Conservation (phyloP, 2,329 filamentous ascomycete species). For the Teratosphaeria epicoccoides region DNA sequence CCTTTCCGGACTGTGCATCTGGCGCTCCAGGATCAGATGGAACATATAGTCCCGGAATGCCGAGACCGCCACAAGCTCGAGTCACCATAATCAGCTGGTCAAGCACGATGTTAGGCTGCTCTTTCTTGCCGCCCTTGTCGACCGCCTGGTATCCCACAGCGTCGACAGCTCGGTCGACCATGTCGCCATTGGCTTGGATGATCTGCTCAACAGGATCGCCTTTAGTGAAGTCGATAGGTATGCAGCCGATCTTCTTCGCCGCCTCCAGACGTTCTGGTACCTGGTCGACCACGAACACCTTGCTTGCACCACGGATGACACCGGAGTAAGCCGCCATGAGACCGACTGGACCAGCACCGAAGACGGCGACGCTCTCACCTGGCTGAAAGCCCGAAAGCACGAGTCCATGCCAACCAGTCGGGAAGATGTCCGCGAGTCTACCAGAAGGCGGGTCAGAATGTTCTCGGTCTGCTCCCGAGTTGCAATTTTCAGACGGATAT, state of each 20-base stretch:
- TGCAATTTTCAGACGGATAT: too few species aligned
- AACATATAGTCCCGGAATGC: constrained; percentile 34
- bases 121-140: constrained; percentile 43
- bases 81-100: constrained; percentile 56
- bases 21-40: constrained; percentile 52
- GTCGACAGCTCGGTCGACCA: constrained; percentile 56
- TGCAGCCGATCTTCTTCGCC: constrained; percentile 52
- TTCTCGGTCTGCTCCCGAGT: too few species aligned
- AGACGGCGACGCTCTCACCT: constrained; percentile 54
- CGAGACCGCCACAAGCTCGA: constrained; percentile 49
- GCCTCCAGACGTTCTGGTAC: constrained; percentile 49
- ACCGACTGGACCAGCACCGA: constrained; percentile 51
- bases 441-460: not conserved
- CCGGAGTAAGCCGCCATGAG: constrained; percentile 57
- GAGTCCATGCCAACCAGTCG: constrained; percentile 48
- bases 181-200: constrained; percentile 46
- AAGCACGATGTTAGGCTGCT: constrained; percentile 52
- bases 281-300: constrained; percentile 53
- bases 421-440: constrained; percentile 38
- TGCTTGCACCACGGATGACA: constrained; percentile 48
- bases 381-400: constrained; percentile 48
- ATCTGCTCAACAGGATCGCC: constrained; percentile 52
- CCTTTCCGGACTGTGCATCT: constrained; percentile 50
- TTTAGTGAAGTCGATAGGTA: constrained; percentile 50
- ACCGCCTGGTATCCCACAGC: constrained; percentile 57